phyloP scores from a whole-genome alignment of 2,329 filamentous ascomycete species.

The Cladosporium cucumerinum region DNA sequence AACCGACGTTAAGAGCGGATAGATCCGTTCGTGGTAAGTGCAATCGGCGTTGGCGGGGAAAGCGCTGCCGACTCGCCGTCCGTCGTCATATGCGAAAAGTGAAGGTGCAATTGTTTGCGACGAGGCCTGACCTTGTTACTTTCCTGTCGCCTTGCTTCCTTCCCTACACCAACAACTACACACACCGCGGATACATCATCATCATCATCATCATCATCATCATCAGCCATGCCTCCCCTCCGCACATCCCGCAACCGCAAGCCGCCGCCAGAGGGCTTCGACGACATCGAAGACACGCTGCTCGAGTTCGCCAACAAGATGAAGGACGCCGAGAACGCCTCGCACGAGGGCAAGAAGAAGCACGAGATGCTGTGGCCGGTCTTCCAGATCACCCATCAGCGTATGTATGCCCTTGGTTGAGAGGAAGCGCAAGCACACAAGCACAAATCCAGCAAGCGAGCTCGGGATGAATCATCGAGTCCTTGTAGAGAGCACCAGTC shows the following conservation, averaged over 20 bases:
- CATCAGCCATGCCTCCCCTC: conserved; percentile 66
- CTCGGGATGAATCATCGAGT: not conserved
- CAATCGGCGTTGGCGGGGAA: not conserved
- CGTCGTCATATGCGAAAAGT: conserved; percentile 11
- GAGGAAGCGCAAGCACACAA: not conserved
- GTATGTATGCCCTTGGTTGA: conserved; percentile 46
- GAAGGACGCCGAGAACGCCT: conserved; percentile 91
- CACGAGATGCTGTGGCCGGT: conserved; percentile 95
- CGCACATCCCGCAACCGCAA: conserved; percentile 73
- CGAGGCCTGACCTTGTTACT: not conserved
- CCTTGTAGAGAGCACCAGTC: not conserved
- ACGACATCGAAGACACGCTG: conserved; percentile 82
- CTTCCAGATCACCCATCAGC: conserved; percentile 94
- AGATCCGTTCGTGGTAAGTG: conserved; percentile 8
- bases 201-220: too few relatives aligned
- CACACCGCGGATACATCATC: not conserved
- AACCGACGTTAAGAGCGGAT: conserved; percentile 6
- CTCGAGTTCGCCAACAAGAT: conserved; percentile 86
- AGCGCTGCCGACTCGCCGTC: not conserved
- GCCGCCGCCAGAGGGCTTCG: conserved; percentile 80
- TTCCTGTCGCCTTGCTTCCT: not conserved
- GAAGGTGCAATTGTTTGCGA: conserved; percentile 9
- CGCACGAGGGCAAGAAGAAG: conserved; percentile 73
- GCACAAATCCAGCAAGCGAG: not conserved
- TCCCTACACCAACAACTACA: not conserved